Evolutionary conservation across 257 asterid species (phyloP), one percentile per base, ranked within the genome.

Genomic region (Plectranthus barbatus): DNA sequence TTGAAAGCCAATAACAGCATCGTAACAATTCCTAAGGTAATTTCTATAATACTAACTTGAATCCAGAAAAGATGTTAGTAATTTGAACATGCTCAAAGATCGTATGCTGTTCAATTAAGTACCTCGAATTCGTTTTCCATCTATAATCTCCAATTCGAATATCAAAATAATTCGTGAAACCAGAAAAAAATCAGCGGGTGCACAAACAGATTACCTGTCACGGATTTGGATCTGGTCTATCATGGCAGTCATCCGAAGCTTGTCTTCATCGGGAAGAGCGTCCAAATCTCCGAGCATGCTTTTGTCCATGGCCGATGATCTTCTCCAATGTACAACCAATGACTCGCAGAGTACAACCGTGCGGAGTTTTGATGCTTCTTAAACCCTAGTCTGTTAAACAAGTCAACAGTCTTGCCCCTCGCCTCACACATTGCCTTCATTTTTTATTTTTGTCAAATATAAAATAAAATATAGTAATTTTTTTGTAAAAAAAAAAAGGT

Each of bases 181-280:
- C 4, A 19, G 0, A 41, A n/a, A n/a, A n/a, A n/a, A 24, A 40
- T 39, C 31, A 56, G 63, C 9, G n/a, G 13, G 55, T 15, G 14
- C 31, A 8, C 15, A 55, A 54, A 10, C 37, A 19, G 8, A 58
- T 12, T 61, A 77, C 93, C 93, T 83, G 80, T 85, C 93, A 37
- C 93, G 93, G 71, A 85, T 49, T 80, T 85, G 93, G 65, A 85
- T 90, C 81, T 82, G 90, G 62, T 85, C 90, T 60, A 85, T 72
- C 90, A 83, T 85, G 76, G 87, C 34, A 47, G 90, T n/a, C 93
- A 85, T 85, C 36, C 80, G 75, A 58, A 74, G 78, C 84, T 83
- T 79, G 41, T 85, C 94, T 51, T 70, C 86, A 69, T 85, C 87
- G 0, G 86, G 80, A 51, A 85, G 87, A 66, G 83, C 68, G 55